Evolutionary conservation across 2,329 filamentous ascomycete species (phyloP).

Genomic region (Diaporthe longicolla): DNA sequence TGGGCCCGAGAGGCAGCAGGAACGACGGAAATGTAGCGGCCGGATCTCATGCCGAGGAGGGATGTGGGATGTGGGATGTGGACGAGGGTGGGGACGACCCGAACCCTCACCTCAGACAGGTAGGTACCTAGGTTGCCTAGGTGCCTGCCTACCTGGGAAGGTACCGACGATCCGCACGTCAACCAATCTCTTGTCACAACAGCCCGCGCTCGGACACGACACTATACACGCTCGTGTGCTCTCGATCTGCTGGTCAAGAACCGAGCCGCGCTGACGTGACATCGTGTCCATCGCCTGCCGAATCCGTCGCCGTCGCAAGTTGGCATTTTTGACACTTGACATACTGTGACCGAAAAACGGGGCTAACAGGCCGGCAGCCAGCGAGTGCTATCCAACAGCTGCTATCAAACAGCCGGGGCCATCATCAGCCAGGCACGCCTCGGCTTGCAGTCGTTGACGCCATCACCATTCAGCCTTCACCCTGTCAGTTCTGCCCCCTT

Average conservation of each 20-base stretch:
- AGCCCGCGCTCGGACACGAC: constrained; percentile 3
- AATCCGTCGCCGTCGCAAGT: constrained; percentile 6
- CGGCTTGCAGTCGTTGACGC: constrained; percentile 11
- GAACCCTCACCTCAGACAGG: no score
- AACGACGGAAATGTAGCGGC: no score
- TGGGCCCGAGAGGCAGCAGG: no score
- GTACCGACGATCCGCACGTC: constrained; percentile 7
- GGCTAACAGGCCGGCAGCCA: not conserved
- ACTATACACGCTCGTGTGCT: not conserved
- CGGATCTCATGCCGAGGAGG: no score
- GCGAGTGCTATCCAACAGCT: no score
- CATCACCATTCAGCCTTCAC: not conserved
- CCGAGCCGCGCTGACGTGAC: constrained; percentile 16
- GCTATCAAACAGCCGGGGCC: not conserved
- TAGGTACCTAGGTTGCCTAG: no score
- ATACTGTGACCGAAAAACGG: constrained; percentile 9
- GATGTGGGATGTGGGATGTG: no score
- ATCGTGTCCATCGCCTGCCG: constrained; percentile 28
- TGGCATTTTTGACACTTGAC: constrained; percentile 14
- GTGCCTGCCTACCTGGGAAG: no score
- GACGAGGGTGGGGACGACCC: no score
- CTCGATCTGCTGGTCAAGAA: not conserved
- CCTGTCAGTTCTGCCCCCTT: not conserved
- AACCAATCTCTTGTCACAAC: constrained; percentile 3
- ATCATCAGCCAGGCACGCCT: no score